phyloP scores from a whole-genome alignment of 345 rosid genomes.

The Rhodomyrtus tomentosa region DNA sequence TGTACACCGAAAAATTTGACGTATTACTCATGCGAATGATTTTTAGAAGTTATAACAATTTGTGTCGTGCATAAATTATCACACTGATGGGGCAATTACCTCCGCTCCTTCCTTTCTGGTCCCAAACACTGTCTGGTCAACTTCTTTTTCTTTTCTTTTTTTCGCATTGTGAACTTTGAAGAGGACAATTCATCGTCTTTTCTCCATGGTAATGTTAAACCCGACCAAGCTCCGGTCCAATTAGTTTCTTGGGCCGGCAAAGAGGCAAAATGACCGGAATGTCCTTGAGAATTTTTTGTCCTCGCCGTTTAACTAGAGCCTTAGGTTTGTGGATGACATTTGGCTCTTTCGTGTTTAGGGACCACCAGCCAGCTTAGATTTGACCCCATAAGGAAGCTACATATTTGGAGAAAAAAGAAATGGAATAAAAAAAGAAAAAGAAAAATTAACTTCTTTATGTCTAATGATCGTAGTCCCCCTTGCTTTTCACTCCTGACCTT shows the following conservation, averaged over 20 bases:
- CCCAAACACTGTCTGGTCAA: not conserved
- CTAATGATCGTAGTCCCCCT: not conserved
- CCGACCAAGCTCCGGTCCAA: not conserved
- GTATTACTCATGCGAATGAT: too few species aligned
- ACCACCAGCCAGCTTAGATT: not conserved
- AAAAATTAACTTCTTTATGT: not conserved
- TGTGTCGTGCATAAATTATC: too few species aligned
- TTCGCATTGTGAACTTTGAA: not conserved
- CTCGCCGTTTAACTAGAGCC: too few species aligned
- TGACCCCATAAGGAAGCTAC: not conserved
- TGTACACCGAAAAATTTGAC: too few species aligned
- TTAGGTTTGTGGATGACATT: not conserved
- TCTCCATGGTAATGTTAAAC: not conserved
- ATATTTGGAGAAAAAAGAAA: not conserved
- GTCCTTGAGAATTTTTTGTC: not conserved
- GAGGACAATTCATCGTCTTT: not conserved
- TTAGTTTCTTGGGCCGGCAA: not conserved
- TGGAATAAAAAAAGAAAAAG: not conserved
- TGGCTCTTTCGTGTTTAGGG: not conserved
- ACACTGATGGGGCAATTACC: too few species aligned
- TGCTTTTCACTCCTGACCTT: not conserved
- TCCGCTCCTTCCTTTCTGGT: not conserved
- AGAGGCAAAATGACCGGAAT: not conserved
- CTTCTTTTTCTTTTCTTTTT: too few species aligned
- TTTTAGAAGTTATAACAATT: too few species aligned